Conservation (phyloP, 306 rosid genomes). For the Prunus mongolica region DNA sequence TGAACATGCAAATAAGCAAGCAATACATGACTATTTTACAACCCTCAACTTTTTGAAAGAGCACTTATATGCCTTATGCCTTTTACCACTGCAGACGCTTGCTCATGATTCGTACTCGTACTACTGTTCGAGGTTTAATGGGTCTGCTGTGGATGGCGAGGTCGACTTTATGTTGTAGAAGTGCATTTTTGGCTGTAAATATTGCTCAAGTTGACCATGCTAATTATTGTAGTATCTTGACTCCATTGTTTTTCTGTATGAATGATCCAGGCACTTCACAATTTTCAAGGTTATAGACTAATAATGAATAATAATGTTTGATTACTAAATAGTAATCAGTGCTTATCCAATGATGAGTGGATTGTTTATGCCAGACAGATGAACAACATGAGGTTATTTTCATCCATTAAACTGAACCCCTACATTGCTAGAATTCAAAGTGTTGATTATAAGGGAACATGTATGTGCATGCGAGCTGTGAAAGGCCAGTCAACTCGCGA, state of each 20-base stretch:
- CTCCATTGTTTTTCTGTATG: background rate
- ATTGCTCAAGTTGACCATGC: background rate
- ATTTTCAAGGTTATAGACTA: background rate
- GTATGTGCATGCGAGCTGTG: no score
- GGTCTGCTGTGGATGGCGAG: slow-evolving; percentile 21
- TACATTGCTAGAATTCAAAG: no score
- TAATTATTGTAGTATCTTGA: background rate
- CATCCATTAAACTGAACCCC: background rate
- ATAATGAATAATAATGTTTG: background rate
- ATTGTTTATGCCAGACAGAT: background rate
- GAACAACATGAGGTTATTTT: background rate
- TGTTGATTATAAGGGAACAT: no score
- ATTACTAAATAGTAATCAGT: background rate
- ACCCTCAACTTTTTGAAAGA: background rate
- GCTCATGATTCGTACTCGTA: slow-evolving; percentile 78
- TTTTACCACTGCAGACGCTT: slow-evolving; percentile 60
- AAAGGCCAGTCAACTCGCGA: no score
- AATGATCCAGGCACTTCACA: background rate
- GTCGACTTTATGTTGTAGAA: slow-evolving; percentile 16
- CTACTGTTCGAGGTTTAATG: slow-evolving; percentile 32
- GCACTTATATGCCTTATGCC: slow-evolving; percentile 3
- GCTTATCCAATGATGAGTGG: background rate
- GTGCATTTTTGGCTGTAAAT: slow-evolving; percentile 3
- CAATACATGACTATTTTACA: background rate
- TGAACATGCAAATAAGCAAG: background rate